Conservation (phyloP, 2,329 filamentous ascomycete genomes). For the Claviceps arundinis region DNA sequence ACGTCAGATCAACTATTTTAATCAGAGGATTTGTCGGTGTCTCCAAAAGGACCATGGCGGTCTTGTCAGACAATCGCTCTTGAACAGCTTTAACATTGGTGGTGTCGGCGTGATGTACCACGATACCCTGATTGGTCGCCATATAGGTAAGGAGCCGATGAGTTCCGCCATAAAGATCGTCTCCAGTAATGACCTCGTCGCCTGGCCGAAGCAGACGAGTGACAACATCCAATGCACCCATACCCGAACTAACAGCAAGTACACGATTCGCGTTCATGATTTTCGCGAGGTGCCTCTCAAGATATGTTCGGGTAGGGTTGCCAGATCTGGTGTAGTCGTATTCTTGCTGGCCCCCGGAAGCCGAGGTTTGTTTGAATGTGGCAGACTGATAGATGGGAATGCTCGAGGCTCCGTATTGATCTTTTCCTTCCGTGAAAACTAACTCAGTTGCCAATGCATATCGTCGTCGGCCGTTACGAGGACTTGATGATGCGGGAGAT, state of each 20-base stretch:
- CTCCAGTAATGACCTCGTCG: constrained; percentile 93
- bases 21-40: constrained; percentile 96
- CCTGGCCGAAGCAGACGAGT: constrained; percentile 80
- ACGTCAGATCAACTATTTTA: constrained; percentile 87
- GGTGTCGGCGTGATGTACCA: constrained; percentile 94
- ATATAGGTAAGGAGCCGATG: constrained; percentile 89
- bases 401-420: constrained; percentile 94
- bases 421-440: constrained; percentile 88
- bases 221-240: constrained; percentile 95
- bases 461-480: constrained; percentile 63
- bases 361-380: constrained; percentile 89
- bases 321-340: constrained; percentile 98
- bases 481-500: constrained; percentile 85
- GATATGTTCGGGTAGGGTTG: constrained; percentile 89
- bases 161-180: constrained; percentile 92
- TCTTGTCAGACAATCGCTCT: constrained; percentile 61
- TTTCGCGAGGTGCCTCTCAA: constrained; percentile 94
- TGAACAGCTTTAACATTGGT: constrained; percentile 62
- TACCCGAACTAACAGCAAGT: constrained; percentile 87
- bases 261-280: constrained; percentile 93
- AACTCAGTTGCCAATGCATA: constrained; percentile 94
- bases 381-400: constrained; percentile 97
- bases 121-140: constrained; percentile 74
- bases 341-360: constrained; percentile 64
- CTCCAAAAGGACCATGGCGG: constrained; percentile 89